Evolutionary conservation across 495 filamentous ascomycete genomes (phyloP).

Genomic region (Thozetella sp.): DNA sequence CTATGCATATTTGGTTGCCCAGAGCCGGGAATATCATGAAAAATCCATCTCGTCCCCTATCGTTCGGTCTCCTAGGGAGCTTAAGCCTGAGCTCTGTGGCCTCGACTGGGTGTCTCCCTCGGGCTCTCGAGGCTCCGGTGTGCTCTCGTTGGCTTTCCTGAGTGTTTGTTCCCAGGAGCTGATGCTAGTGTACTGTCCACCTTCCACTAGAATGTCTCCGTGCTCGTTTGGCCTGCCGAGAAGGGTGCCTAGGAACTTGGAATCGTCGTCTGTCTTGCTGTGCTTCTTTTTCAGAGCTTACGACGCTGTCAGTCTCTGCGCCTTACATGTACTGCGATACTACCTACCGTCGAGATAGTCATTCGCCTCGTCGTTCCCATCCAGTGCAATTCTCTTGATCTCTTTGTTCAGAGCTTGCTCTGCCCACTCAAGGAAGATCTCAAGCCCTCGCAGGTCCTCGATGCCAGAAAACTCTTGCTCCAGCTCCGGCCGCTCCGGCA

Average conservation of each 20-base stretch:
- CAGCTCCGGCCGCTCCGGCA: constrained; percentile 51
- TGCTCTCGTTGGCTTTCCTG: constrained; percentile 20
- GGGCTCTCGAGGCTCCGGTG: constrained; percentile 12
- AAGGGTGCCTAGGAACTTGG: constrained; percentile 77
- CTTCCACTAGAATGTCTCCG: constrained; percentile 69
- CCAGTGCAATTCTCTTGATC: constrained; percentile 64
- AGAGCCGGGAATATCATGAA: neutral
- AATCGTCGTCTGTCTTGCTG: constrained; percentile 77
- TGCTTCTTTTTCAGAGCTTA: constrained; percentile 79
- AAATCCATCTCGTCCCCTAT: constrained; percentile 44
- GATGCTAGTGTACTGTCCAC: constrained; percentile 66
- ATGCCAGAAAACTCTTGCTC: constrained; percentile 38
- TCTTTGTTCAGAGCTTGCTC: constrained; percentile 67
- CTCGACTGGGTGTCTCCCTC: constrained; percentile 31
- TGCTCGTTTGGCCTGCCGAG: constrained; percentile 72
- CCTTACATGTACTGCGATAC: neutral
- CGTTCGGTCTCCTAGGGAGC: constrained; percentile 47
- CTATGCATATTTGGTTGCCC: constrained; percentile 19
- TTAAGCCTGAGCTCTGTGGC: constrained; percentile 51
- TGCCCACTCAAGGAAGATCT: constrained; percentile 75
- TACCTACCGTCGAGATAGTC: constrained; percentile 72
- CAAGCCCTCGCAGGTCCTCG: constrained; percentile 76
- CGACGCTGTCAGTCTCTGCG: neutral
- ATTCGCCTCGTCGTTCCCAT: constrained; percentile 46
- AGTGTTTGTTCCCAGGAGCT: constrained; percentile 60